Evolutionary conservation across 768 basidiomycete species (phyloP).

Genomic region (Collybia nuda): DNA sequence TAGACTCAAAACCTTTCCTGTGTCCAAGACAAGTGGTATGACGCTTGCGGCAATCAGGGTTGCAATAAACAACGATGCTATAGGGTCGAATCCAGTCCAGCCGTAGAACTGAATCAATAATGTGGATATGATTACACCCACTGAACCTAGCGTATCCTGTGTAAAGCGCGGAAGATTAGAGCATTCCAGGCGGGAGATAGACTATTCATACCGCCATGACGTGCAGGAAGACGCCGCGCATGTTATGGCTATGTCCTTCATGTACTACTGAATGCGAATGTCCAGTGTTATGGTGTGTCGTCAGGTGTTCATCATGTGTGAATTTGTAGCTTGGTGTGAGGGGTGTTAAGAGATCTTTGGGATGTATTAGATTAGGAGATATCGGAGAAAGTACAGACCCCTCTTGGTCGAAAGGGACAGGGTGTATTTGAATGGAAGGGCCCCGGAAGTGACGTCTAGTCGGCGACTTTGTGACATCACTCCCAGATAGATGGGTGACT

Average conservation of each 20-base stretch:
- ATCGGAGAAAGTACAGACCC: constrained; percentile 18
- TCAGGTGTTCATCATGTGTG: constrained; percentile 51
- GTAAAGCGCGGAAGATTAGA: constrained; percentile 5
- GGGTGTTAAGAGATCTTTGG: constrained; percentile 42
- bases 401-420: constrained; percentile 14
- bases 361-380: constrained; percentile 14
- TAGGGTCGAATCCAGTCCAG: constrained; percentile 99
- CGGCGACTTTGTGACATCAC: constrained; percentile 13
- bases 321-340: constrained; percentile 66
- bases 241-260: constrained; percentile 95
- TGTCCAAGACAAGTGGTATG: constrained; percentile 91
- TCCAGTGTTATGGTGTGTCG: constrained; percentile 39
- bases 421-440: constrained; percentile 36
- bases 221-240: constrained; percentile 98
- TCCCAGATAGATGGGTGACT: constrained; percentile 10
- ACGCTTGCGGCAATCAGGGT: constrained; percentile 94
- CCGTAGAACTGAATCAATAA: constrained; percentile 94
- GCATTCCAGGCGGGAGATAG: background rate
- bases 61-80: constrained; percentile 96
- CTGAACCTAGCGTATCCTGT: constrained; percentile 95
- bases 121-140: constrained; percentile 97
- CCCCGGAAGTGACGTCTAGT: constrained; percentile 38
- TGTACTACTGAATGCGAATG: constrained; percentile 55
- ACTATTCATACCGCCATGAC: constrained; percentile 79
- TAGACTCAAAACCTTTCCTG: constrained; percentile 82